Evolutionary conservation across 768 basidiomycete species (phyloP).

Genomic region (Rhodotorula graminis): DNA sequence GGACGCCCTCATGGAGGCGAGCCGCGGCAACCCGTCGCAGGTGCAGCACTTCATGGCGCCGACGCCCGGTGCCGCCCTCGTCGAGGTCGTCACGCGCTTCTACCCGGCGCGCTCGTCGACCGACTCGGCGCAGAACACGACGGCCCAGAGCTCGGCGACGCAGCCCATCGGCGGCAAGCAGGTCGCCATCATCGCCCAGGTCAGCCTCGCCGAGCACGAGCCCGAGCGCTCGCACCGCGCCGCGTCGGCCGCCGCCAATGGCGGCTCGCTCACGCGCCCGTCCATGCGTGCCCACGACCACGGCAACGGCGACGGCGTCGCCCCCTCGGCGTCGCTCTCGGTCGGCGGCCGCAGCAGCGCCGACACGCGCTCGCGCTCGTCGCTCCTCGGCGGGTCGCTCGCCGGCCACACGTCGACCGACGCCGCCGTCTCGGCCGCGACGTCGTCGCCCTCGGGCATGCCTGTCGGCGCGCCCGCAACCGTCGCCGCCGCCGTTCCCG

Average conservation of each 20-base stretch:
- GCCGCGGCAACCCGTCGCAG: conserved; percentile 39
- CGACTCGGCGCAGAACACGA: neutral
- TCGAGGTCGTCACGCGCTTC: conserved; percentile 48
- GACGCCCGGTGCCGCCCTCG: conserved; percentile 39
- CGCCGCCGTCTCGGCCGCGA: conserved; percentile 1
- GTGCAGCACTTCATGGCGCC: conserved; percentile 46
- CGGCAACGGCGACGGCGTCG: neutral
- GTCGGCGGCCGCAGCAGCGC: neutral
- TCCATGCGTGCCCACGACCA: neutral
- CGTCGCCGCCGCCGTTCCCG: neutral
- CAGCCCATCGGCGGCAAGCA: conserved; percentile 16
- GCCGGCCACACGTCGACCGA: neutral
- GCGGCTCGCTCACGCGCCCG: neutral
- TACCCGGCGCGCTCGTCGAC: conserved; percentile 29
- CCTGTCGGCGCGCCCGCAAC: neutral
- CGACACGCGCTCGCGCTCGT: neutral
- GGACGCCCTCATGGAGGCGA: conserved; percentile 42
- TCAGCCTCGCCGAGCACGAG: conserved; percentile 19
- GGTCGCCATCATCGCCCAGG: conserved; percentile 25
- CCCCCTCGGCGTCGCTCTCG: neutral
- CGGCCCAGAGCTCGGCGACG: neutral
- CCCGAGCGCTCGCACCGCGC: neutral
- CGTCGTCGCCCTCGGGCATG: conserved; percentile 14
- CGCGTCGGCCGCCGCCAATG: too few relatives aligned
- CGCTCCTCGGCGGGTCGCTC: neutral